Base-by-base conservation (phyloP, 352 stramenopile species). In the Thraustotheca clavata region DNA sequence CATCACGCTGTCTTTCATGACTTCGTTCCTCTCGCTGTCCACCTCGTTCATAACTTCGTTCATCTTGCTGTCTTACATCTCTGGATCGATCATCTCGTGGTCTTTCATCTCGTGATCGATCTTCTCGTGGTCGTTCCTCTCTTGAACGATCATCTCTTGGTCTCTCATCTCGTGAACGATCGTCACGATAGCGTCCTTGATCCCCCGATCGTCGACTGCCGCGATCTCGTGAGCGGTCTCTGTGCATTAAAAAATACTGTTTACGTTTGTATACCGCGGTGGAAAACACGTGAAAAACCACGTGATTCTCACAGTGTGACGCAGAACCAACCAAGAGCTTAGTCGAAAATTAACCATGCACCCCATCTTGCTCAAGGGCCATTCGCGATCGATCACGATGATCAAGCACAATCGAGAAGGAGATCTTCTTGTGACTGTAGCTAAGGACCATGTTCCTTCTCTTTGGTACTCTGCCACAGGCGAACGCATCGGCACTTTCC, bases 371-470 rank as follows among this genome's bases (percentile, higher is more conserved):
- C 84, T 99, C 52, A 99, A 99, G 80, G 96, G 96, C 73, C 97
- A 99, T 85, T 97, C 97, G 70, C 92, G 97, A 72, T 96, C 96
- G 60, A 97, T 99, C 70, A 99, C 96, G 11, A 89, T 91, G 80
- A 88, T 99, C 67, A 98, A 99, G 73, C 99, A 98, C 87, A 99
- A 99, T 78, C 88, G 89, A 57, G 96, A 99, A 71, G 96, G 96
- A 36, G 97, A 99, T 75, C 79, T 99, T 18, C 79, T 99, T 20
- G 98, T 99, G 77, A 97, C 96, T 40, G 94, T 83, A 54, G 91
- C 94, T 46, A 98, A 98, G 76, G 95, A 99, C 69, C 83, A 98
- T 71, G 79, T 87, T 40, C 95, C 96, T 32, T 98, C 92, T 48
- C 77, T 99, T n/a, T 99, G 97, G 97, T 96, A 92, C 77, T 89